These are phyloP conservation scores for Solanum arcanum DNA, from an alignment of 257 asterid genomes.

Conservation along the genomic window DNA sequence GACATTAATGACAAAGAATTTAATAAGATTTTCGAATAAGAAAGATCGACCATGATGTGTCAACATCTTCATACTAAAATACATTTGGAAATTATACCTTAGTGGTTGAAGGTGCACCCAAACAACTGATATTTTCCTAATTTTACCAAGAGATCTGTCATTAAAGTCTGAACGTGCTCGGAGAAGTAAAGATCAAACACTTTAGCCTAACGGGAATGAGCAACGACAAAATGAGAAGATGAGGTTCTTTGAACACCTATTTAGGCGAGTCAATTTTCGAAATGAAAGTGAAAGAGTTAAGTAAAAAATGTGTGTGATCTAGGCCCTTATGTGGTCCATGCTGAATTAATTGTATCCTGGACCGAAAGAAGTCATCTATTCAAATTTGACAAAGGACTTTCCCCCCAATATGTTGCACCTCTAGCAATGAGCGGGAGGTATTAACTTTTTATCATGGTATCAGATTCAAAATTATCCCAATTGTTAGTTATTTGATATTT, in stretches of 20 bases:
- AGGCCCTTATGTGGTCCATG: background rate
- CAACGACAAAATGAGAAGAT: background rate
- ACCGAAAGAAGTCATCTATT: no score
- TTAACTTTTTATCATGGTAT: no score
- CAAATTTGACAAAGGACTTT: background rate
- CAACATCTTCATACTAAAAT: background rate
- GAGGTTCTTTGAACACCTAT: background rate
- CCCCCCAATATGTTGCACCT: background rate
- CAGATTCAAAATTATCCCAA: background rate
- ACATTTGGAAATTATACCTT: background rate
- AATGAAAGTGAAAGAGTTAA: background rate
- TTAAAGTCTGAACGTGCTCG: no score
- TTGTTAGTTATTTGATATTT: background rate
- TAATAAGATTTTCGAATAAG: background rate
- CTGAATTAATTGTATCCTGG: background rate
- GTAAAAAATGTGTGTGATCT: background rate
- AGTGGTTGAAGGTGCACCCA: background rate
- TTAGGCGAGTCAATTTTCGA: background rate
- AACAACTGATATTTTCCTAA: background rate
- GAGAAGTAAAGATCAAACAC: background rate
- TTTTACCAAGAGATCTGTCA: background rate
- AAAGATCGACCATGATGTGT: background rate
- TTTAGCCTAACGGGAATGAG: background rate
- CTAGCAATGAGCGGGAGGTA: background rate
- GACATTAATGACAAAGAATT: no score